Evolutionary conservation across 257 asterid genomes (phyloP), one percentile per base, ranked within the genome.

Genomic region (Craterostigma plantagineum): DNA sequence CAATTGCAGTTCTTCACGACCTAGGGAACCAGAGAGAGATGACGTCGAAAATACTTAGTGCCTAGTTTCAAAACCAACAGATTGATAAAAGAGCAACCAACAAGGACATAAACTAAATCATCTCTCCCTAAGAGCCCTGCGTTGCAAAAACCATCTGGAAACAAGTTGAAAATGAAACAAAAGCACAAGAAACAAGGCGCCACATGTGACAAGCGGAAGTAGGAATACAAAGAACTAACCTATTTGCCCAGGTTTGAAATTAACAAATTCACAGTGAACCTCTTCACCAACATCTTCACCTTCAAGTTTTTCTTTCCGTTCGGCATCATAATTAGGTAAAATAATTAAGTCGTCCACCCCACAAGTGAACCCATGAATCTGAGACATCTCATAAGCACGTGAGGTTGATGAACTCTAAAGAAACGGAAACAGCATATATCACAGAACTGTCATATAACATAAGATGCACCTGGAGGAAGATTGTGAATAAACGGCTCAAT

Each of bases 311-410:
- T 72, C 92, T 74, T 82, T 76, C 74, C 95, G 72, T 64, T 64
- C 66, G 48, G 43, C 45, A 66, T 87, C 98, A 12, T 56, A 72
- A 49, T 70, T 43, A 10, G 93, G 93, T 51, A 71, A 72, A 54
- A 87, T 87, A 40, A 82, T 72, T 53, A 87, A 93, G 76, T 87
- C 98, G 54, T 79, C 98, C 15, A 82, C 33, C 55, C 93, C 98
- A 65, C 98, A 87, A 11, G 95, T 87, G 82, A 87, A 87, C 38
- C 98, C 98, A 63, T 82, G 90, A 54, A 54, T 48, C 98, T 87
- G 72, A 58, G 65, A 50, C 50, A 66, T 18, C 27, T 53, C 34
- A 53, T 46, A 55, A 45, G 43, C 42, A 36, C 38, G 27, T 13
- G 40, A 13, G 42, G 36, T 10, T 33, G 34, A 48, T 11, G 16